Conservation (phyloP, 1,284 basidiomycete species). For the Sporisorium sorghi region DNA sequence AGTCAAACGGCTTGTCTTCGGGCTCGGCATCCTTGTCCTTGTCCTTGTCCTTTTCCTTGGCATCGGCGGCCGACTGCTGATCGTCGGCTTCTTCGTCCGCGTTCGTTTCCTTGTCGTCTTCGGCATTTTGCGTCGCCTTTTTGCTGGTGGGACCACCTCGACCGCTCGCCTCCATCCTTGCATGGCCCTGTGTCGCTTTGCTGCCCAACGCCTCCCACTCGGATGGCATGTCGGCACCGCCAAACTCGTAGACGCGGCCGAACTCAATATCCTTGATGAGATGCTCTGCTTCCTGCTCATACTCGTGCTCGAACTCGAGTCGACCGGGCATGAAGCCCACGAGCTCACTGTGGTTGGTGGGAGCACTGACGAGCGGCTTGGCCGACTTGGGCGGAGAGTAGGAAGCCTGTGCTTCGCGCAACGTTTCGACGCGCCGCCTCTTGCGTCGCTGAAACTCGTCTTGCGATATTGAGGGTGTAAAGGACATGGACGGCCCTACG, state of each 20-base stretch:
- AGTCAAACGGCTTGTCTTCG: constrained; percentile 65
- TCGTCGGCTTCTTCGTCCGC: constrained; percentile 34
- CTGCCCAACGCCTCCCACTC: constrained; percentile 63
- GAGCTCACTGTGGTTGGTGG: constrained; percentile 88
- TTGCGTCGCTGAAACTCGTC: constrained; percentile 66
- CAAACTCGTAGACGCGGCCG: constrained; percentile 84
- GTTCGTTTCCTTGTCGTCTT: constrained; percentile 46
- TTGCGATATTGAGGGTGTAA: constrained; percentile 48
- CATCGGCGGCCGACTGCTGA: constrained; percentile 37
- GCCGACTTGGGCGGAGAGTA: constrained; percentile 58
- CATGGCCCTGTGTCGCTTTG: constrained; percentile 58
- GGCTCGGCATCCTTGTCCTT: constrained; percentile 51
- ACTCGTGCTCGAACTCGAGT: constrained; percentile 95
- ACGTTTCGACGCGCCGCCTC: constrained; percentile 61
- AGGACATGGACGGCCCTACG: constrained; percentile 60
- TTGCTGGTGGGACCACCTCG: constrained; percentile 71
- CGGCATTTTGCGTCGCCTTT: constrained; percentile 52
- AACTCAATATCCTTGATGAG: constrained; percentile 96
- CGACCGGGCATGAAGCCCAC: constrained; percentile 93
- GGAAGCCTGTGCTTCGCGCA: constrained; percentile 61
- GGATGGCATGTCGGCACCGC: constrained; percentile 75
- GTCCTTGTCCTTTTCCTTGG: constrained; percentile 58
- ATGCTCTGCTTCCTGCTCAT: constrained; percentile 91
- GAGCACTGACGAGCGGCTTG: constrained; percentile 88
- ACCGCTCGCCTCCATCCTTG: constrained; percentile 74